Conservation (phyloP, 352 stramenopile genomes). For the Thraustochytrium sp. region DNA sequence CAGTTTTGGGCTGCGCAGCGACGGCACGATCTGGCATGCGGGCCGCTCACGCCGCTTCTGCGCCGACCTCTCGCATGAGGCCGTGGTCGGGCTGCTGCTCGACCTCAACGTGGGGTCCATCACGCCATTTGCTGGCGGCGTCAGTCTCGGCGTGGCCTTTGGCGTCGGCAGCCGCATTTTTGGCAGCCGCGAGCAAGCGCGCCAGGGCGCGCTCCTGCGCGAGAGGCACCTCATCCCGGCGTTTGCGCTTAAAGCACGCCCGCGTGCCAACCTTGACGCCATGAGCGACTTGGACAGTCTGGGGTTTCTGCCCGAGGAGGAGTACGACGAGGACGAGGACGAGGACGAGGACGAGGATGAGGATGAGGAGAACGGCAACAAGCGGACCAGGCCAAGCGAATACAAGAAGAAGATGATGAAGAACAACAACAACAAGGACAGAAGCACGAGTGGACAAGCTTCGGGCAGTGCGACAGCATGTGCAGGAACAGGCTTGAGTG, state of each 20-base stretch:
- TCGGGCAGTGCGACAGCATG: too few relatives aligned
- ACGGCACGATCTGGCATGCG: constrained; percentile 25
- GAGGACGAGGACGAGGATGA: background rate
- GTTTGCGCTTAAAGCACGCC: constrained; percentile 4
- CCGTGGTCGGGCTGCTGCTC: background rate
- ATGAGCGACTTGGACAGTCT: background rate
- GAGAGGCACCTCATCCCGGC: constrained; percentile 23
- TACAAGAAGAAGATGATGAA: too few relatives aligned
- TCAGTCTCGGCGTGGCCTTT: constrained; percentile 21
- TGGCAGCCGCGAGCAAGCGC: background rate
- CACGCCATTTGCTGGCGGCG: constrained; percentile 2
- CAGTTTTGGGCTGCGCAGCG: constrained; percentile 23
- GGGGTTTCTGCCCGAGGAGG: background rate
- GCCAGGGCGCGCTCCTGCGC: background rate
- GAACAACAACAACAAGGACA: too few relatives aligned
- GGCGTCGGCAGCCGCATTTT: background rate
- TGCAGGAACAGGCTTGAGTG: too few relatives aligned
- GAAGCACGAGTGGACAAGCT: too few relatives aligned
- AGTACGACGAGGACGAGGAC: background rate
- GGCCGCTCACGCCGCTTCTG: background rate
- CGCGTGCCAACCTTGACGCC: background rate
- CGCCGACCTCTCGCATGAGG: background rate
- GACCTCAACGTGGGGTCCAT: constrained; percentile 34
- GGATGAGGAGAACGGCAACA: background rate
- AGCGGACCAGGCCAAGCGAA: background rate